A percentile compares a stretch with the other conserved stretches of the same genome.
Conservation (phyloP, 441 rosid species). For the Hura crepitans region DNA sequence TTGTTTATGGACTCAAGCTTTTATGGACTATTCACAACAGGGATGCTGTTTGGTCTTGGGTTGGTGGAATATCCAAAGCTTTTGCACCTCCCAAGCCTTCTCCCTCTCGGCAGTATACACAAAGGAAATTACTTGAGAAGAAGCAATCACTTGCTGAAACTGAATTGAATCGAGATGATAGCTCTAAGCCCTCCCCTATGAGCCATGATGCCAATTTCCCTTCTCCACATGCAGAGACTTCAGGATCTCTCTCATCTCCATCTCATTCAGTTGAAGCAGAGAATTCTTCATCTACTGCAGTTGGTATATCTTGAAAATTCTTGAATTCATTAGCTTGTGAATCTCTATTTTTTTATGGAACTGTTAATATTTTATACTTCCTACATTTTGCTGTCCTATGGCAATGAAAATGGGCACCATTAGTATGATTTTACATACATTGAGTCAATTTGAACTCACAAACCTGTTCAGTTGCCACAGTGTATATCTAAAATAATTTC, state of each 20-base stretch:
- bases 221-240: slow-evolving; percentile 44
- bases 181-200: slow-evolving; percentile 31
- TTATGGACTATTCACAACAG: slow-evolving; percentile 89
- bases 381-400: slow-evolving; percentile 1
- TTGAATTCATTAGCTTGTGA: slow-evolving; percentile 11
- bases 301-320: slow-evolving; percentile 47
- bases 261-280: slow-evolving; percentile 43
- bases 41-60: slow-evolving; percentile 97
- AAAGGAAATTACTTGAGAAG: slow-evolving; percentile 78
- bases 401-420: slow-evolving; percentile 7
- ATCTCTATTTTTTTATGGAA: slow-evolving; percentile 5
- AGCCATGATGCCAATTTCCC: slow-evolving; percentile 42
- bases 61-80: slow-evolving; percentile 91
- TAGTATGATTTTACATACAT: slow-evolving; percentile 7
- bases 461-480: slow-evolving; percentile 10
- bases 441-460: slow-evolving; percentile 4
- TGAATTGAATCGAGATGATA: slow-evolving; percentile 43
- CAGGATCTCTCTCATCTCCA: slow-evolving; percentile 46
- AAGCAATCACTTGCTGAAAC: slow-evolving; percentile 44
- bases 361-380: neutral
- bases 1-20: slow-evolving; percentile 94
- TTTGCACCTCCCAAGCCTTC: slow-evolving; percentile 89
- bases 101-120: slow-evolving; percentile 90
- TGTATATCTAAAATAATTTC: slow-evolving; percentile 23
- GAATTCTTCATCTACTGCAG: slow-evolving; percentile 42